These are phyloP conservation scores for Geranomyces variabilis DNA, from an alignment of 192 early-diverging fungal genomes.

Conservation along the genomic window DNA sequence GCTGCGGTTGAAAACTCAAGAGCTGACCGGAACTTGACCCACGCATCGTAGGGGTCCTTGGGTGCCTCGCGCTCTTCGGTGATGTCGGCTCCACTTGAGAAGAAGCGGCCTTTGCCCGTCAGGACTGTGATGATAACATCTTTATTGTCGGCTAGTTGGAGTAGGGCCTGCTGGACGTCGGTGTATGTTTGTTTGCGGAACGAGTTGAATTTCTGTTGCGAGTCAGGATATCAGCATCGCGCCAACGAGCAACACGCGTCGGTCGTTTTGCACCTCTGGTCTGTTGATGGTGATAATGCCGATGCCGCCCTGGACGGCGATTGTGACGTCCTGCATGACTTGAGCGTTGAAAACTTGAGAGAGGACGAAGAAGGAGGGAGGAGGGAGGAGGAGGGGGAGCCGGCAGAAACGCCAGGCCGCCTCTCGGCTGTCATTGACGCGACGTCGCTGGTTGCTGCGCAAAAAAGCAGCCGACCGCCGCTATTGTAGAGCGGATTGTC, in stretches of 20 bases:
- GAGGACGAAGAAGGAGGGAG: too few species aligned
- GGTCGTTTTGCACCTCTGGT: conserved; percentile 5
- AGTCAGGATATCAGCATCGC: too few species aligned
- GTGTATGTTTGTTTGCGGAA: conserved; percentile 28
- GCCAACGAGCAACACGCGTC: not conserved
- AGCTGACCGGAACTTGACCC: conserved; percentile 19
- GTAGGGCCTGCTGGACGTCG: conserved; percentile 26
- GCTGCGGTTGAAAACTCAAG: conserved; percentile 29
- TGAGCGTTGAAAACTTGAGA: too few species aligned
- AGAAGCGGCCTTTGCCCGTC: conserved; percentile 45
- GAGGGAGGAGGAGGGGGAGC: too few species aligned
- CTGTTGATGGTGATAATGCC: conserved; percentile 17
- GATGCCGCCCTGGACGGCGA: conserved; percentile 14
- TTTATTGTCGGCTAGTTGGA: not conserved
- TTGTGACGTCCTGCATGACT: conserved; percentile 4
- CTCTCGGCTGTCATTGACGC: too few species aligned
- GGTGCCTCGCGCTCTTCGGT: conserved; percentile 29
- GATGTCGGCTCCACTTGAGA: conserved; percentile 34
- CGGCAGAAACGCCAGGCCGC: too few species aligned
- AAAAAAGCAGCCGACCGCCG: too few species aligned
- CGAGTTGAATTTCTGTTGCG: conserved; percentile 37
- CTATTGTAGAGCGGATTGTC: too few species aligned
- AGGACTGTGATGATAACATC: conserved; percentile 36
- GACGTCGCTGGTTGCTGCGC: too few species aligned
- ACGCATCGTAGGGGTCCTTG: conserved; percentile 20